Conservation (phyloP, 306 rosid genomes). For the Dryas drummondii region DNA sequence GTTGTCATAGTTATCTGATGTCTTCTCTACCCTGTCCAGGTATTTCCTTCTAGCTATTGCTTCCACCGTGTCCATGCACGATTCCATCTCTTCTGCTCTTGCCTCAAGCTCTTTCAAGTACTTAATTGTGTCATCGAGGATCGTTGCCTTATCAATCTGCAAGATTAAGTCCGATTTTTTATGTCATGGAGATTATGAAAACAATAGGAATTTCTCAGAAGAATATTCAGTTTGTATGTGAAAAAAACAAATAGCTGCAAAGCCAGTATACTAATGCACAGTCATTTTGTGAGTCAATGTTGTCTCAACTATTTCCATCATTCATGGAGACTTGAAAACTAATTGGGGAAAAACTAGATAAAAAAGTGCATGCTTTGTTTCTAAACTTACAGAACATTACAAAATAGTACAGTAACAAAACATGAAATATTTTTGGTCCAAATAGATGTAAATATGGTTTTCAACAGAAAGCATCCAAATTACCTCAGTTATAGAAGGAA, state of each 20-base stretch:
- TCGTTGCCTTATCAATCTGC: constrained; percentile 60
- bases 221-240: too few species aligned
- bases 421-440: constrained; percentile 12
- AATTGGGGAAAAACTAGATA: too few species aligned
- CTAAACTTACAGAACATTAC: neutral
- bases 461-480: constrained; percentile 13
- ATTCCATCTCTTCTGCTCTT: constrained; percentile 73
- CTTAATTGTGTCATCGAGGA: constrained; percentile 60
- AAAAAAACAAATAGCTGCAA: too few species aligned
- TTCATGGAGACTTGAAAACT: too few species aligned
- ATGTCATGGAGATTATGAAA: neutral
- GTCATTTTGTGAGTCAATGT: too few species aligned
- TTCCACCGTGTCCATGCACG: constrained; percentile 51
- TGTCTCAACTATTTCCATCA: too few species aligned
- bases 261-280: too few species aligned
- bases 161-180: neutral
- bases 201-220: neutral
- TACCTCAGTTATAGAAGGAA: constrained; percentile 68
- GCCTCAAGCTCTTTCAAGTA: constrained; percentile 76
- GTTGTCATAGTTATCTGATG: constrained; percentile 51
- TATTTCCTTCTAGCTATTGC: constrained; percentile 48
- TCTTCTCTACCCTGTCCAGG: constrained; percentile 54
- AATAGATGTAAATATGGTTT: constrained; percentile 1
- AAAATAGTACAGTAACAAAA: neutral
- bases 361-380: too few species aligned